phyloP scores from a whole-genome alignment of 805 yeast genomes.

The Debaryomyces maramus region DNA sequence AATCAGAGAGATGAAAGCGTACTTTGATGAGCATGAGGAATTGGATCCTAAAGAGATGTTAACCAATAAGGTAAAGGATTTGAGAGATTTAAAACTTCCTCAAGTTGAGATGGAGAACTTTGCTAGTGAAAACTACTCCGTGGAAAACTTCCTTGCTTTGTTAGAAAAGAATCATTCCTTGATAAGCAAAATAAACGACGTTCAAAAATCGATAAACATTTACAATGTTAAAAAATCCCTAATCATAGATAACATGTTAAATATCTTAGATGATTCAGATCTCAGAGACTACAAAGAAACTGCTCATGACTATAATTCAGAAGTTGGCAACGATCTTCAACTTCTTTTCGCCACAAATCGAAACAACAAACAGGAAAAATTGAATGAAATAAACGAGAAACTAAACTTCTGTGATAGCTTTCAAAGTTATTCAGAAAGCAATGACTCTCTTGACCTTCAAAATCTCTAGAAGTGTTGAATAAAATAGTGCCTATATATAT shows the following conservation, averaged over 20 bases:
- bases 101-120: neutral
- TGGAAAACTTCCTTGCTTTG: neutral
- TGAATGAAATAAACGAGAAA: conserved; percentile 3
- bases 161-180: conserved; percentile 2
- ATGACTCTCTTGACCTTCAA: too few species aligned
- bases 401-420: conserved; percentile 2
- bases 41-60: neutral
- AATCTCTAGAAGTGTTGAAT: too few species aligned
- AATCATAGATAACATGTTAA: neutral
- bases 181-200: conserved; percentile 1
- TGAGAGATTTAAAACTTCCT: neutral
- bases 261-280: conserved; percentile 2
- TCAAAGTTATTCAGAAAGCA: neutral
- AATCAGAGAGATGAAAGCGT: conserved; percentile 1
- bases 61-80: neutral
- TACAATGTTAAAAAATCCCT: conserved; percentile 21
- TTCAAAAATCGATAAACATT: neutral
- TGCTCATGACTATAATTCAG: neutral
- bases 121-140: neutral
- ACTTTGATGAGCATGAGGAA: neutral
- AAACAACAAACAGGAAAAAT: conserved; percentile 4
- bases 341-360: conserved; percentile 5
- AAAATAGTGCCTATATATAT: too few species aligned
- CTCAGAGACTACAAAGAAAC: conserved; percentile 6
- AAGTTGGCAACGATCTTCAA: conserved; percentile 1